Conservation (phyloP, 1,284 basidiomycete genomes). For the Coriolopsis trogii region DNA sequence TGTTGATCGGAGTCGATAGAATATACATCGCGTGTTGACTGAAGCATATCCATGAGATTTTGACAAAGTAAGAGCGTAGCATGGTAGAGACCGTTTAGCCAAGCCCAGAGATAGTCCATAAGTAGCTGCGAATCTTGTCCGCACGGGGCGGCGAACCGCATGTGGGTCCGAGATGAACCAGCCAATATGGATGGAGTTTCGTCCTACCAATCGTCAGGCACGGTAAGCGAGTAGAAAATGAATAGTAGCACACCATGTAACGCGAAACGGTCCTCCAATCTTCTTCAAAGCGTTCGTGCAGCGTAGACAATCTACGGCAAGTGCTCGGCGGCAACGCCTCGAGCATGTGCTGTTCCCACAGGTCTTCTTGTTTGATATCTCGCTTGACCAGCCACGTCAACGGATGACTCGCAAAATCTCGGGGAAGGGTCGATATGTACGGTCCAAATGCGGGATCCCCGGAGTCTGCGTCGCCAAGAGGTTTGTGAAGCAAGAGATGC, state of each 20-base stretch:
- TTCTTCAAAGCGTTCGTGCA: constrained; percentile 49
- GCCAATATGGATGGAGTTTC: constrained; percentile 11
- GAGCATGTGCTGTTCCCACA: constrained; percentile 38
- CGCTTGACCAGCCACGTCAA: constrained; percentile 65
- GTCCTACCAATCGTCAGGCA: constrained; percentile 12
- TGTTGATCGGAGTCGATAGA: constrained; percentile 63
- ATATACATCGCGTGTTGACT: constrained; percentile 91
- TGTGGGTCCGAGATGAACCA: constrained; percentile 17
- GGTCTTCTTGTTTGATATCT: constrained; percentile 16
- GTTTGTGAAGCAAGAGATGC: constrained; percentile 47
- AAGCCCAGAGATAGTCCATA: constrained; percentile 75
- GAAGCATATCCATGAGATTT: constrained; percentile 13
- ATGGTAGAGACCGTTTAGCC: constrained; percentile 71
- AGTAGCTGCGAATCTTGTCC: constrained; percentile 7
- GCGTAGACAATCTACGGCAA: background rate
- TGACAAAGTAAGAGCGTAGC: constrained; percentile 9
- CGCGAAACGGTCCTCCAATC: constrained; percentile 58
- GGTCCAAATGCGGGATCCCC: constrained; percentile 67
- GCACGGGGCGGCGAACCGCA: background rate
- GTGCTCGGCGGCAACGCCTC: constrained; percentile 46
- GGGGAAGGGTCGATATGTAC: constrained; percentile 76
- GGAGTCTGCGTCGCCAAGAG: constrained; percentile 38
- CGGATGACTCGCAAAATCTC: constrained; percentile 73
- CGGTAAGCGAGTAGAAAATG: background rate
- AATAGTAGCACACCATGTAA: constrained; percentile 49